Conservation (phyloP, 495 filamentous ascomycete species). For the Platismatia glauca region DNA sequence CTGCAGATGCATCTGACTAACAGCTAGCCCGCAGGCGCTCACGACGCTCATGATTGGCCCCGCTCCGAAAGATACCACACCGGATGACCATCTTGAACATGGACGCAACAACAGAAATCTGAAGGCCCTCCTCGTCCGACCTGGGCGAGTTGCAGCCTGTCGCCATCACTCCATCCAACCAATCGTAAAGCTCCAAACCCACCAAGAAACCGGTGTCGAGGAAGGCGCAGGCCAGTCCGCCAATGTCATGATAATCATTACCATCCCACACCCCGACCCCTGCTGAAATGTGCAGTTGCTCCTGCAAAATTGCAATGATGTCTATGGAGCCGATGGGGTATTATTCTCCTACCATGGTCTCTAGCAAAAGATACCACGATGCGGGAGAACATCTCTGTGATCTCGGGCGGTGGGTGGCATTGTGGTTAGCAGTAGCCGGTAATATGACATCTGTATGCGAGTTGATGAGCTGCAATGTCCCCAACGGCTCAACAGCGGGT, state of each 20-base stretch:
- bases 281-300: neutral
- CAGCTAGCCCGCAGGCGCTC: too few relatives aligned
- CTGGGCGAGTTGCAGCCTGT: neutral
- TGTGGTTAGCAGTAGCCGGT: neutral
- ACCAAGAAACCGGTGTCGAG: neutral
- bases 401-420: neutral
- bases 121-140: neutral
- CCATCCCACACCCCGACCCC: neutral
- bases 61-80: too few relatives aligned
- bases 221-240: neutral
- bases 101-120: too few relatives aligned
- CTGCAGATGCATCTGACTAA: too few relatives aligned
- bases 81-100: too few relatives aligned
- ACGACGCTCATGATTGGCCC: too few relatives aligned
- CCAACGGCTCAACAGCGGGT: neutral
- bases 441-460: neutral
- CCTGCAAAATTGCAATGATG: conserved; percentile 1
- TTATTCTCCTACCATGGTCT: neutral
- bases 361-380: neutral
- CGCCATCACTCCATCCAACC: neutral
- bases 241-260: neutral
- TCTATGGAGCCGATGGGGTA: conserved; percentile 2
- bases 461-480: conserved; percentile 4
- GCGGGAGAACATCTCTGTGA: neutral
- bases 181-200: neutral